phyloP scores from a whole-genome alignment of 345 rosid species.

The Combretum micranthum region DNA sequence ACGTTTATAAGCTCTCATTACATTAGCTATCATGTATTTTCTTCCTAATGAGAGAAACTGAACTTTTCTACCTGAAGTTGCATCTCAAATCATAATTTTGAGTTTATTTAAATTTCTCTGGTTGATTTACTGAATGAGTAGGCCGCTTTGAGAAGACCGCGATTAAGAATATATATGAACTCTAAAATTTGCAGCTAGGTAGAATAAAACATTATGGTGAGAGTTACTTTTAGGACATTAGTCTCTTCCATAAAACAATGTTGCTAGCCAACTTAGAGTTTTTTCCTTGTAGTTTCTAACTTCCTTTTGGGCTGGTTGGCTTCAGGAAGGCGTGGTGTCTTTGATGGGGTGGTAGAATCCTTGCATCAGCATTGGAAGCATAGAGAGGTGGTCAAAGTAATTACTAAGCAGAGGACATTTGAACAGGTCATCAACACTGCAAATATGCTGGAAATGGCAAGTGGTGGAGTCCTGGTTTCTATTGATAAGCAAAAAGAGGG shows the following conservation, averaged over 20 bases:
- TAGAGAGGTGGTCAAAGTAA: slow-evolving; percentile 71
- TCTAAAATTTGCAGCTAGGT: too few species aligned
- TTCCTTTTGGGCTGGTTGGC: slow-evolving; percentile 2
- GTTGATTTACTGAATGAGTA: too few species aligned
- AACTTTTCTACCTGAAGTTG: too few species aligned
- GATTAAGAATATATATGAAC: too few species aligned
- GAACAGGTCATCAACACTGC: slow-evolving; percentile 56
- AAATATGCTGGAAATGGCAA: slow-evolving; percentile 62
- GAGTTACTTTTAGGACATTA: neutral
- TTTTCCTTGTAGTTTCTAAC: neutral
- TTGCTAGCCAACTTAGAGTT: neutral
- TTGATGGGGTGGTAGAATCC: slow-evolving; percentile 82
- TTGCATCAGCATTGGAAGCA: slow-evolving; percentile 92
- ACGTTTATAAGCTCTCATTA: too few species aligned
- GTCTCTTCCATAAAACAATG: too few species aligned
- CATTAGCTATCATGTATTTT: too few species aligned
- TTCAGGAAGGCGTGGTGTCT: slow-evolving; percentile 80
- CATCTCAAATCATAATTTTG: too few species aligned
- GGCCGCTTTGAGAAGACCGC: too few species aligned
- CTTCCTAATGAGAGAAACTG: too few species aligned
- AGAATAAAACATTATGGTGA: too few species aligned
- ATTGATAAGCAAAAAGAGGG: slow-evolving; percentile 66
- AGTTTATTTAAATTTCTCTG: too few species aligned
- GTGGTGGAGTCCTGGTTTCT: slow-evolving; percentile 70
- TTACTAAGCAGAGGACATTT: slow-evolving; percentile 62